Evolutionary conservation across 225 moss, liverwort and hornwort genomes (phyloP), one percentile per base, ranked within the genome.

Genomic region (Takakia lepidozioides): DNA sequence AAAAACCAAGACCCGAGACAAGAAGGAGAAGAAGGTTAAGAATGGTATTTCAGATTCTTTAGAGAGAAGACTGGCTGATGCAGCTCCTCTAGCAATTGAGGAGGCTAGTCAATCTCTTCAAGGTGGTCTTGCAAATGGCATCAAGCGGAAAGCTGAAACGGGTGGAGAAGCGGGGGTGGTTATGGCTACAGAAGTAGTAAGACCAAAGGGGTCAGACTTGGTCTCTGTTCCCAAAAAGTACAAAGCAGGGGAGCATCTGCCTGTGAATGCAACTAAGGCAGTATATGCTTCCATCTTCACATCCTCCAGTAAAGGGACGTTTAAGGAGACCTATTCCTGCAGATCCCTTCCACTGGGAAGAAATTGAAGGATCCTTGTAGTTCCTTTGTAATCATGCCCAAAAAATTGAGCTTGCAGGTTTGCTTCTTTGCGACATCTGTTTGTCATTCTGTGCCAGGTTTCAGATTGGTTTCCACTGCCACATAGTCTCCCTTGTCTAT

Each of bases 251-350:
- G 91, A 91, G 20, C 78, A 57, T 17, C 49, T 98, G 32, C 98
- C 98, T 32, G 67, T 69, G 11, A 87, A 98, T 56, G 98, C 98
- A n/a, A 78, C 85, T 4, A 83, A 87, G 55, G 43, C 80, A 20
- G 87, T 98, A 7, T 98, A 71, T 32, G 85, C 98, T 34, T 98
- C 98, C 3, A 98, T 91, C 45, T 98, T 98, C 58, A 98, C 98
- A 6, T 98, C 98, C 13, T 91, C 91, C 14, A 90, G 78, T 69
- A 91, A 87, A 70, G 68, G 63, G 49, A 75, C 76, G 2, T 64
- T 91, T 28, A 87, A 71, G 64, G 98, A 98, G 75, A 98, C 98
- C 13, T 98, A 91, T 68, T 87, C 87, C 25, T 98, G 98, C 63
- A 82, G 98, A 54, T 87, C 98, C 32, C 87, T 98, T 42, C 98